Base-by-base conservation (phyloP, 2,329 filamentous ascomycete genomes). In the Stachybotrys elegans region DNA sequence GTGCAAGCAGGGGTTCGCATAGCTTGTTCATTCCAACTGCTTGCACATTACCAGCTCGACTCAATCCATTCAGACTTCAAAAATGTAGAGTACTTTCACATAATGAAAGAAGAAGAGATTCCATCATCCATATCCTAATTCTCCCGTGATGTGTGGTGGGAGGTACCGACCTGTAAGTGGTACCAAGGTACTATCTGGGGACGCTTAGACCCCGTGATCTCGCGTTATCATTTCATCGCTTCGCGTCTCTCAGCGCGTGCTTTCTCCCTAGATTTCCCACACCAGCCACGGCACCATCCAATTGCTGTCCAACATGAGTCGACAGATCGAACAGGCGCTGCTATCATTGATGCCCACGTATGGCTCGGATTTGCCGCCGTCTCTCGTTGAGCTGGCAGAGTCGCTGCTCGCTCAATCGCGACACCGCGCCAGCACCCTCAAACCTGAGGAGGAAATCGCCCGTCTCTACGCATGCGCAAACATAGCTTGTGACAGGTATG, bases 391-490 rank as follows among this genome's bases (percentile, higher is more conserved):
- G 45, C 75, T 91, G 9, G 82, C 88, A 1, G 72, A 76, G 42
- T 88, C 84, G 8, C 71, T 95, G 6, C 78, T 94, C 36, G 83
- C 87, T 2, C 89, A 93, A 63, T 94, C 89, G 12, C 81, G 88
- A 25, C 81, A 83, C 58, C 83, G 82, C 56, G 88, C 88, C 40
- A 83, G 81, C 57, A 85, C 79, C 14, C 72, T 96, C 43, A 94
- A 90, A 60, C 76, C 83, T 4, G 88, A 94, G 44, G 90, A 95
- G 62, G 91, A 96, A 62, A 82, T 93, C 51, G 88, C 85, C n/a
- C 78, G 91, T 17, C 76, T 79, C 5, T 93, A 93, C 62, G 86
- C 85, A 4, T 95, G 90, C 61, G 86, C 88, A 13, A 84, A 95
- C 65, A 78, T 98, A 48, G 93, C 93, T 17, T 97, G 91, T 60